Conservation (phyloP, 1,284 basidiomycete genomes). For the Chalciporus sp. region DNA sequence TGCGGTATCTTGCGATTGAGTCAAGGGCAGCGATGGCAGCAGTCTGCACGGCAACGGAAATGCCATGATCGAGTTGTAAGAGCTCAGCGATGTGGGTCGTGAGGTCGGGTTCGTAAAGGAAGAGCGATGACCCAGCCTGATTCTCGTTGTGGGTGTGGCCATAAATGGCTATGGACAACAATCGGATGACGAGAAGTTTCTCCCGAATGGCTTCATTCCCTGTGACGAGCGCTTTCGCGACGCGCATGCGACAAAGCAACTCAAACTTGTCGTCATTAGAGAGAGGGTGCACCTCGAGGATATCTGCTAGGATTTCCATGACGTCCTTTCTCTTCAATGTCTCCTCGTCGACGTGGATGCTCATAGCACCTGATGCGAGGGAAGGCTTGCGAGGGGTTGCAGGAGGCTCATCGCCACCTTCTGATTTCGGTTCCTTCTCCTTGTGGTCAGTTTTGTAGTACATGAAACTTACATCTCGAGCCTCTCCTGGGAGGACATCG, state of each 20-base stretch:
- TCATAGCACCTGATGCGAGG: constrained; percentile 51
- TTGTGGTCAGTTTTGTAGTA: constrained; percentile 67
- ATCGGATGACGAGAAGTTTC: constrained; percentile 80
- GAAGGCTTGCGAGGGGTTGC: constrained; percentile 41
- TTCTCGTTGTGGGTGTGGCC: constrained; percentile 83
- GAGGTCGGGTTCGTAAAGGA: constrained; percentile 93
- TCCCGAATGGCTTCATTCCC: constrained; percentile 67
- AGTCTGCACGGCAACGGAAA: constrained; percentile 74
- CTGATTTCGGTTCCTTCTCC: constrained; percentile 47
- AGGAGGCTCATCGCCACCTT: constrained; percentile 39
- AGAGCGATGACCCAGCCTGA: constrained; percentile 79
- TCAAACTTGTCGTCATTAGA: constrained; percentile 89
- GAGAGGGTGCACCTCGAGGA: constrained; percentile 72
- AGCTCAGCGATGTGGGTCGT: constrained; percentile 89
- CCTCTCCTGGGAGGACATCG: constrained; percentile 64
- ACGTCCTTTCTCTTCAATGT: constrained; percentile 59
- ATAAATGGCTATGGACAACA: constrained; percentile 90
- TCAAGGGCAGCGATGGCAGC: constrained; percentile 89
- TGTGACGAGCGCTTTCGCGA: constrained; percentile 68
- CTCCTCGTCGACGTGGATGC: constrained; percentile 65
- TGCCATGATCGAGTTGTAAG: constrained; percentile 73
- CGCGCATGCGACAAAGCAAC: constrained; percentile 84
- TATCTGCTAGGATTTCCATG: constrained; percentile 78
- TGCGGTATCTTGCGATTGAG: constrained; percentile 84
- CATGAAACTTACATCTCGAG: constrained; percentile 73